Conservation (phyloP, 306 rosid genomes). For the Begonia loranthoides region DNA sequence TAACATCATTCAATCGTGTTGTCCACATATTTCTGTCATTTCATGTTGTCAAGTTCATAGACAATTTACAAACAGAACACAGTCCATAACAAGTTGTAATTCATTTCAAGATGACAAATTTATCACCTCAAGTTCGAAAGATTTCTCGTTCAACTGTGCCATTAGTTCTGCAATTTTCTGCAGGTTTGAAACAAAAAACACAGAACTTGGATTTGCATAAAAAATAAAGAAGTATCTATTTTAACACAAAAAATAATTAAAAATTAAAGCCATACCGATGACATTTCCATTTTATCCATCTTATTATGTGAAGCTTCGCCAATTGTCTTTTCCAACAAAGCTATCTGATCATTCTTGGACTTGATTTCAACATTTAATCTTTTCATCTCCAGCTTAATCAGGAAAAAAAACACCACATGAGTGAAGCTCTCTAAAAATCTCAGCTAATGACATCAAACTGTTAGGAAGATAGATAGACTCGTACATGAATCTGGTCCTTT, state of each 20-base stretch:
- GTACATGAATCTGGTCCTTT: constrained; percentile 59
- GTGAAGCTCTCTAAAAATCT: constrained; percentile 15
- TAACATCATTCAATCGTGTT: too few relatives aligned
- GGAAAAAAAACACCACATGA: constrained; percentile 11
- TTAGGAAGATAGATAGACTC: constrained; percentile 16
- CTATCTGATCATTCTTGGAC: constrained; percentile 62
- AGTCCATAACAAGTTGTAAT: too few relatives aligned
- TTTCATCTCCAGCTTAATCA: constrained; percentile 47
- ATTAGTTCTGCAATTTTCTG: constrained; percentile 69
- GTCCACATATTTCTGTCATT: too few relatives aligned
- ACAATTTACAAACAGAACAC: too few relatives aligned
- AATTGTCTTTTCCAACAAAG: constrained; percentile 71
- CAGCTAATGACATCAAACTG: constrained; percentile 8
- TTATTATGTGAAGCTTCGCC: constrained; percentile 38
- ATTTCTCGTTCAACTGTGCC: constrained; percentile 73
- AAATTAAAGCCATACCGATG: constrained; percentile 36
- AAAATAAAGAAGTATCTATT: constrained; percentile 6
- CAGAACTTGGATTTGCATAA: constrained; percentile 17
- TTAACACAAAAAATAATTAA: constrained; percentile 5
- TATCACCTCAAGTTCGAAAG: constrained; percentile 93
- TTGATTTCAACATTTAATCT: constrained; percentile 68
- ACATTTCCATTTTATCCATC: constrained; percentile 47
- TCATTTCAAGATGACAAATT: not conserved
- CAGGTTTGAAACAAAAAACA: constrained; percentile 24
- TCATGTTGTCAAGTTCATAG: too few relatives aligned